phyloP scores from a whole-genome alignment of 805 yeast genomes.

The Jamesozyma lodderae region DNA sequence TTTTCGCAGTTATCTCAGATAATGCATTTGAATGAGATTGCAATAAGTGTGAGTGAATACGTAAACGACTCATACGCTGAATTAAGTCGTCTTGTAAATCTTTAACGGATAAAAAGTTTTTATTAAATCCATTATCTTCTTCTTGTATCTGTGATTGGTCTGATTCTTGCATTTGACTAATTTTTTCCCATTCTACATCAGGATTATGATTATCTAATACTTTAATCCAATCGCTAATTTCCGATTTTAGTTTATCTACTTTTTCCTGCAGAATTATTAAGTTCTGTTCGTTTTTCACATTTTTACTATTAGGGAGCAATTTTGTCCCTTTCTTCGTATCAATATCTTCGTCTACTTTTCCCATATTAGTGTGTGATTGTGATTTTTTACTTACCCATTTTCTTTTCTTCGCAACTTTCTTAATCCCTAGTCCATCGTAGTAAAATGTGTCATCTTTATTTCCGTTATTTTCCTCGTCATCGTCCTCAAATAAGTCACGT shows the following conservation, averaged over 20 bases:
- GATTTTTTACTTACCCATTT: not conserved
- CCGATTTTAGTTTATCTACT: conserved; percentile 18
- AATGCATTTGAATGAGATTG: conserved; percentile 19
- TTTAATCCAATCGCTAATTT: conserved; percentile 23
- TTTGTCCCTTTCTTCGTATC: not conserved
- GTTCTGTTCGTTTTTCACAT: conserved; percentile 23
- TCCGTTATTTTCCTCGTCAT: conserved; percentile 7
- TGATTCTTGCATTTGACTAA: not conserved
- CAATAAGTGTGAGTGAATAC: conserved; percentile 19
- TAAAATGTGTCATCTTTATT: conserved; percentile 6
- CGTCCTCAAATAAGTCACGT: conserved; percentile 12
- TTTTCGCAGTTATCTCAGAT: conserved; percentile 11
- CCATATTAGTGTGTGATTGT: not conserved
- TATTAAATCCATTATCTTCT: not conserved
- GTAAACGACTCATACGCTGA: conserved; percentile 15
- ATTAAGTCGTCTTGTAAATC: conserved; percentile 10
- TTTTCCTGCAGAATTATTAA: conserved; percentile 16
- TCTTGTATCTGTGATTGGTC: not conserved
- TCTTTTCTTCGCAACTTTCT: conserved; percentile 1
- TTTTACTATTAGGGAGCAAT: conserved; percentile 25
- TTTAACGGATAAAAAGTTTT: not conserved
- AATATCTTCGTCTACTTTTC: not conserved
- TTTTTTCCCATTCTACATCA: conserved; percentile 14
- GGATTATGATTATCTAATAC: conserved; percentile 14
- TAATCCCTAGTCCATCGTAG: conserved; percentile 4